Conservation (phyloP, 2,329 filamentous ascomycete genomes). For the Periconia sp. region DNA sequence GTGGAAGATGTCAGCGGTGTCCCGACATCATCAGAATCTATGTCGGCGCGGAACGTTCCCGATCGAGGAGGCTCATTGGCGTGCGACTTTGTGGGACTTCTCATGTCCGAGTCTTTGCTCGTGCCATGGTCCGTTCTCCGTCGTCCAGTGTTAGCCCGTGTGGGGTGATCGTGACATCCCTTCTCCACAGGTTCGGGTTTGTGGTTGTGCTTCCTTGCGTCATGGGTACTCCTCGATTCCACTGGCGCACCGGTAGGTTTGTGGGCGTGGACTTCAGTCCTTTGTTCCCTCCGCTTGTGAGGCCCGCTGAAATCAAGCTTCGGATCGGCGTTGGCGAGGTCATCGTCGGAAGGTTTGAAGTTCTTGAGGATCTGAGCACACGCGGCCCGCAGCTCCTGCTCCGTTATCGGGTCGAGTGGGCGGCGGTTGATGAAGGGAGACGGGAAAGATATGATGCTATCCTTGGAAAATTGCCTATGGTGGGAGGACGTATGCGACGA, state of each 20-base stretch:
- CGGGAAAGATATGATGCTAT: slow-evolving; percentile 42
- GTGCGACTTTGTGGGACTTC: slow-evolving; percentile 25
- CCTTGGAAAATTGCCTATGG: slow-evolving; percentile 33
- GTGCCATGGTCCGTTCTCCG: slow-evolving; percentile 35
- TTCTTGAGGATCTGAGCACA: slow-evolving; percentile 53
- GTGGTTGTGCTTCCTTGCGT: slow-evolving; percentile 29
- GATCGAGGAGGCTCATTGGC: slow-evolving; percentile 25
- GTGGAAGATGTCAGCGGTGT: slow-evolving; percentile 52
- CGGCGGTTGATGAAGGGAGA: slow-evolving; percentile 53
- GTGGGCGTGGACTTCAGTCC: slow-evolving; percentile 29
- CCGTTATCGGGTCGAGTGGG: slow-evolving; percentile 48
- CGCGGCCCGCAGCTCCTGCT: slow-evolving; percentile 53
- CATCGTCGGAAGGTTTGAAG: slow-evolving; percentile 48
- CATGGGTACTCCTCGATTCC: slow-evolving; percentile 33
- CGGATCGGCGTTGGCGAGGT: slow-evolving; percentile 43
- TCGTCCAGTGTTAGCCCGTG: slow-evolving; percentile 40
- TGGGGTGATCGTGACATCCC: slow-evolving; percentile 31
- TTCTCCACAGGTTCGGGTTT: slow-evolving; percentile 33
- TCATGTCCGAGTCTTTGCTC: slow-evolving; percentile 28
- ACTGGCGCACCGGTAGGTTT: slow-evolving; percentile 36
- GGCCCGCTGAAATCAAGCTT: slow-evolving; percentile 42
- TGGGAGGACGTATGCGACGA: slow-evolving; percentile 24
- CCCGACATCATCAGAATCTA: slow-evolving; percentile 44
- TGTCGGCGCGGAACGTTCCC: slow-evolving; percentile 23
- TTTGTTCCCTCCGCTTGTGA: slow-evolving; percentile 26